Percentiles rank a stretch among this genome's conserved stretches.
Conservation (phyloP, 2,329 filamentous ascomycete genomes). For the Venturia pyrina region DNA sequence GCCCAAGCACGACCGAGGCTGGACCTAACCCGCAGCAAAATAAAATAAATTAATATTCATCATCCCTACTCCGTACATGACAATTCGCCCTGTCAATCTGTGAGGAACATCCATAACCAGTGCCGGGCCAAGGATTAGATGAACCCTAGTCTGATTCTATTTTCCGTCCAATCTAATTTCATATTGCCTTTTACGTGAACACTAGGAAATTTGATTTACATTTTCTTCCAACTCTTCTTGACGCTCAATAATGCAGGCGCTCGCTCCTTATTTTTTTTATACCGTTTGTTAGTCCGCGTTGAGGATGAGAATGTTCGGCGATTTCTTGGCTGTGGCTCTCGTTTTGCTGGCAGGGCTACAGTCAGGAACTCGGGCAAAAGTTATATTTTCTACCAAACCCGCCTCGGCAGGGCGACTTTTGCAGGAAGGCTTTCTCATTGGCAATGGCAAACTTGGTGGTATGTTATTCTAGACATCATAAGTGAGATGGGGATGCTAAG, state of each 20-base stretch:
- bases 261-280: neutral
- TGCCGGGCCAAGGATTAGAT: neutral
- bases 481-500: neutral
- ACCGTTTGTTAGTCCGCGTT: neutral
- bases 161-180: neutral
- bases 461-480: conserved; percentile 4
- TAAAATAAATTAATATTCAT: neutral
- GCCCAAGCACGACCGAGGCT: neutral
- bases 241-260: conserved; percentile 6
- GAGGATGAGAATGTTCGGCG: neutral
- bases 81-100: neutral
- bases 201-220: neutral
- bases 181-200: neutral
- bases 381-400: conserved; percentile 17
- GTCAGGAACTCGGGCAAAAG: conserved; percentile 15
- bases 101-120: neutral
- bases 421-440: conserved; percentile 32
- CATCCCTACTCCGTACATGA: neutral
- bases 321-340: conserved; percentile 3
- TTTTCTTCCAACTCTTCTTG: neutral
- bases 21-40: neutral
- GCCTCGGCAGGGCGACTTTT: conserved; percentile 18
- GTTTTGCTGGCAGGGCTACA: neutral
- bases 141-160: neutral
- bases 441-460: conserved; percentile 40